Percentiles rank a stretch among this genome's conserved stretches.
These are phyloP conservation scores for Tolypocladium pustulatum DNA, from an alignment of 2,329 filamentous ascomycete species.

Conservation along the genomic window DNA sequence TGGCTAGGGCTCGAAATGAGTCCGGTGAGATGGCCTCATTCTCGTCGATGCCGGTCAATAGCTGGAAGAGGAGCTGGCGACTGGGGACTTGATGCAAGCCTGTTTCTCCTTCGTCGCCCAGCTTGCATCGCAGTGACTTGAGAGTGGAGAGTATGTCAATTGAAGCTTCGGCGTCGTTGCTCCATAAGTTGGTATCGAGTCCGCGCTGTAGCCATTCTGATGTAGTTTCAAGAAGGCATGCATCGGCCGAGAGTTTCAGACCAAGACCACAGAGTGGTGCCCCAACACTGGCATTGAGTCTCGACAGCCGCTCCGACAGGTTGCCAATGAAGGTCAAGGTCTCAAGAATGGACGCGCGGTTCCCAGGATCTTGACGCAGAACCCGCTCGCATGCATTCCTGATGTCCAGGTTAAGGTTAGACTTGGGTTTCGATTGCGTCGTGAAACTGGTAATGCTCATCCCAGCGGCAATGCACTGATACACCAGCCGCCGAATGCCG, in stretches of 20 bases:
- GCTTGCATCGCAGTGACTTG: conserved; percentile 3
- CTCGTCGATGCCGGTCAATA: conserved; percentile 18
- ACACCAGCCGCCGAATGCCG: conserved; percentile 20
- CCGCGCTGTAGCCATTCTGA: conserved; percentile 15
- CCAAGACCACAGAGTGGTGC: conserved; percentile 17
- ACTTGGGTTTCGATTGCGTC: not conserved
- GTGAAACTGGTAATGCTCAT: conserved; percentile 10
- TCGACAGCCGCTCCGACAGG: conserved; percentile 21
- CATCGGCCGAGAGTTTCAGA: conserved; percentile 18
- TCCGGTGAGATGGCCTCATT: conserved; percentile 7
- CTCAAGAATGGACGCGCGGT: conserved; percentile 5
- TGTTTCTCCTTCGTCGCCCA: not conserved
- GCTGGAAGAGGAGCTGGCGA: conserved; percentile 14
- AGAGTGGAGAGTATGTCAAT: conserved; percentile 13
- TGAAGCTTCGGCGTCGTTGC: conserved; percentile 1
- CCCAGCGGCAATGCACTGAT: conserved; percentile 13
- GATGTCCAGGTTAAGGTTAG: conserved; percentile 9
- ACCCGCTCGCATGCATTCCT: conserved; percentile 13
- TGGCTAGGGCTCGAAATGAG: conserved; percentile 14
- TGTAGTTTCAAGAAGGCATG: conserved; percentile 11
- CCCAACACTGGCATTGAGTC: conserved; percentile 12
- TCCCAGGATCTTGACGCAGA: conserved; percentile 3
- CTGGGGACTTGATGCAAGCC: not conserved
- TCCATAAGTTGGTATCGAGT: conserved; percentile 8
- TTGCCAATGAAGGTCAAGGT: conserved; percentile 30